Evolutionary conservation across 495 filamentous ascomycete genomes (phyloP).

Genomic region (Lophiostoma macrostomum): DNA sequence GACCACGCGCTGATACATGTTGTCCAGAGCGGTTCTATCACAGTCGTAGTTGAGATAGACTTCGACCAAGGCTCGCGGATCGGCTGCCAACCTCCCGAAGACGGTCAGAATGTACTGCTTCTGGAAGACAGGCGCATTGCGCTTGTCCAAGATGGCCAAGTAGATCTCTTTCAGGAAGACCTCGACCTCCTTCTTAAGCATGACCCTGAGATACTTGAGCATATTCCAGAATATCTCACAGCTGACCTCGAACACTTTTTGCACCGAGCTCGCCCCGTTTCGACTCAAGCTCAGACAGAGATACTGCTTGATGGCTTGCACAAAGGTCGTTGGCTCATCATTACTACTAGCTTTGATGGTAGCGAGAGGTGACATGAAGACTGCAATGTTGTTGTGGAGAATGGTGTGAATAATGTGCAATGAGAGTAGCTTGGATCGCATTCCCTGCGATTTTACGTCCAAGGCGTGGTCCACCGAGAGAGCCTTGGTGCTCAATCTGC

Average conservation of each 20-base stretch:
- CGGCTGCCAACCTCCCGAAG: slow-evolving; percentile 75
- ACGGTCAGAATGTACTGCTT: slow-evolving; percentile 89
- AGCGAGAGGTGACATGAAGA: slow-evolving; percentile 84
- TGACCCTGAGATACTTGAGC: slow-evolving; percentile 86
- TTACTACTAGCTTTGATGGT: slow-evolving; percentile 84
- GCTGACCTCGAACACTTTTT: slow-evolving; percentile 87
- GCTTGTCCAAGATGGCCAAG: slow-evolving; percentile 84
- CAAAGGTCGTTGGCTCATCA: slow-evolving; percentile 80
- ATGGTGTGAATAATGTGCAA: slow-evolving; percentile 91
- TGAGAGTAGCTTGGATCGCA: slow-evolving; percentile 95
- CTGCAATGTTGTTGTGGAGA: slow-evolving; percentile 81
- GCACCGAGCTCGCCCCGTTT: slow-evolving; percentile 90
- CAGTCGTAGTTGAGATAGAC: slow-evolving; percentile 99
- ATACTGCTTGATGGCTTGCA: slow-evolving; percentile 96
- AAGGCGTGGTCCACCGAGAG: slow-evolving; percentile 85
- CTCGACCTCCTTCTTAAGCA: slow-evolving; percentile 98
- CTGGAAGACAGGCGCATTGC: slow-evolving; percentile 79
- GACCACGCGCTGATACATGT: slow-evolving; percentile 91
- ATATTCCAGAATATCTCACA: slow-evolving; percentile 98
- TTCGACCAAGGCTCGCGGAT: slow-evolving; percentile 87
- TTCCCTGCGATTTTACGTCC: slow-evolving; percentile 87
- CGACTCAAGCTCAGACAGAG: slow-evolving; percentile 89
- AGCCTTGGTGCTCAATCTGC: slow-evolving; percentile 91
- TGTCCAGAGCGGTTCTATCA: slow-evolving; percentile 86
- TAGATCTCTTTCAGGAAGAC: slow-evolving; percentile 98